A percentile compares a stretch with the other conserved stretches of the same genome.
Conservation (phyloP, 805 yeast species). For the Cephaloascus albidus region DNA sequence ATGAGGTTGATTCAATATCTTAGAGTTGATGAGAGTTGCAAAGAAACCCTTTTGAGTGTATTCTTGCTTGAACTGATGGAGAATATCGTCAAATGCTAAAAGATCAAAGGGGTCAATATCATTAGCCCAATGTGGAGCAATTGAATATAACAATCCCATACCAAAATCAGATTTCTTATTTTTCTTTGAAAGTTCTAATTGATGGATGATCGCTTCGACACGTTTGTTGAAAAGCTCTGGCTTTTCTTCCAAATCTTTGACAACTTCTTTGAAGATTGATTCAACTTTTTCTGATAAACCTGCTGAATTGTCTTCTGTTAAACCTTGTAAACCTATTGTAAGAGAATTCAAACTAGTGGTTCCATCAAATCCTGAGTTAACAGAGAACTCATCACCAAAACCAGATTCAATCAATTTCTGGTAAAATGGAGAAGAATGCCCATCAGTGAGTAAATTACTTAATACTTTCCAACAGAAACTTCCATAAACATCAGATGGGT, state of each 20-base stretch:
- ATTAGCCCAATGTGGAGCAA: conserved; percentile 84
- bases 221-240: conserved; percentile 23
- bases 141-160: conserved; percentile 56
- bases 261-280: conserved; percentile 34
- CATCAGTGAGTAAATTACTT: conserved; percentile 69
- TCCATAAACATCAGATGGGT: conserved; percentile 58
- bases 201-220: conserved; percentile 83
- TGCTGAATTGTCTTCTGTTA: conserved; percentile 35
- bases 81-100: conserved; percentile 54
- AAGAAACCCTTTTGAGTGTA: conserved; percentile 42
- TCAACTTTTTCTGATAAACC: conserved; percentile 38
- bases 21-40: conserved; percentile 43
- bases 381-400: conserved; percentile 75
- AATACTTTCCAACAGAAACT: conserved; percentile 66
- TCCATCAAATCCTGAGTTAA: conserved; percentile 81
- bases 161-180: conserved; percentile 91
- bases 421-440: conserved; percentile 87
- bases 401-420: conserved; percentile 82
- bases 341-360: conserved; percentile 70
- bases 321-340: conserved; percentile 80
- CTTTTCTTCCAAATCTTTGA: conserved; percentile 28
- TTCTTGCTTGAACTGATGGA: conserved; percentile 54
- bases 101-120: conserved; percentile 65
- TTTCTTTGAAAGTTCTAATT: conserved; percentile 72
- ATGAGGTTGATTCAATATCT: conserved; percentile 43